phyloP scores from a whole-genome alignment of 1,284 basidiomycete species.

The Phellopilus nigrolimitatus region DNA sequence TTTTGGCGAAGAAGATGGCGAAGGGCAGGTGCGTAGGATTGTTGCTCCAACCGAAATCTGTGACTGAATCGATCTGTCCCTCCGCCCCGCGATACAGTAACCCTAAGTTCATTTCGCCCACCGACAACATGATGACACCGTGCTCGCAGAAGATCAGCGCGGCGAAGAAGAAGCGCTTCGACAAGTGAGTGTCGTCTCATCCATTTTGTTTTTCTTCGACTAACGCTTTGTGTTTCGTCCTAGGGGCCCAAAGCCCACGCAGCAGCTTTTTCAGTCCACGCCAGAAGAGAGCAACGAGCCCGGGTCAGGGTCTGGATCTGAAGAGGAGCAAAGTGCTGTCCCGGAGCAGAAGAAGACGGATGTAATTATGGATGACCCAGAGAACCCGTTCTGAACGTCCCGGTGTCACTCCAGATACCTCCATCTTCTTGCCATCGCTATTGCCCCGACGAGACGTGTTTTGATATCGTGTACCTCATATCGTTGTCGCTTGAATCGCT shows the following conservation, averaged over 20 bases:
- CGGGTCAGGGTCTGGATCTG: constrained; percentile 23
- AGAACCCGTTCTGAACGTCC: constrained; percentile 40
- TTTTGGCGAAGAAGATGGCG: constrained; percentile 84
- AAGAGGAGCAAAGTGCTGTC: constrained; percentile 20
- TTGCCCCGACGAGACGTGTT: constrained; percentile 9
- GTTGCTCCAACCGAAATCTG: not conserved
- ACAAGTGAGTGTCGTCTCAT: constrained; percentile 54
- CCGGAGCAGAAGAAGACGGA: constrained; percentile 21
- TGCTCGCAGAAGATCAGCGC: constrained; percentile 84
- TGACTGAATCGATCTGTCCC: constrained; percentile 7
- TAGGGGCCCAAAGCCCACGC: constrained; percentile 56
- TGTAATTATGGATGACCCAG: constrained; percentile 38
- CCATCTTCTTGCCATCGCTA: constrained; percentile 9
- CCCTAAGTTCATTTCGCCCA: constrained; percentile 81
- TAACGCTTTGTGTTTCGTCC: constrained; percentile 8
- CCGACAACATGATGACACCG: constrained; percentile 90
- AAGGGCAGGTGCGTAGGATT: constrained; percentile 62
- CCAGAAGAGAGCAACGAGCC: constrained; percentile 38
- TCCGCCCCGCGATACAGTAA: constrained; percentile 47
- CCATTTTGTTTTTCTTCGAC: constrained; percentile 2
- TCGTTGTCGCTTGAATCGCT: not conserved
- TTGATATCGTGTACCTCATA: constrained; percentile 13
- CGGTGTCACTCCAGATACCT: constrained; percentile 2
- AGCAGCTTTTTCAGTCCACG: constrained; percentile 48
- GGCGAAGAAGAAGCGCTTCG: constrained; percentile 88